phyloP scores from a whole-genome alignment of 129 eudicot genomes.

The Oenanthe sinensis region DNA sequence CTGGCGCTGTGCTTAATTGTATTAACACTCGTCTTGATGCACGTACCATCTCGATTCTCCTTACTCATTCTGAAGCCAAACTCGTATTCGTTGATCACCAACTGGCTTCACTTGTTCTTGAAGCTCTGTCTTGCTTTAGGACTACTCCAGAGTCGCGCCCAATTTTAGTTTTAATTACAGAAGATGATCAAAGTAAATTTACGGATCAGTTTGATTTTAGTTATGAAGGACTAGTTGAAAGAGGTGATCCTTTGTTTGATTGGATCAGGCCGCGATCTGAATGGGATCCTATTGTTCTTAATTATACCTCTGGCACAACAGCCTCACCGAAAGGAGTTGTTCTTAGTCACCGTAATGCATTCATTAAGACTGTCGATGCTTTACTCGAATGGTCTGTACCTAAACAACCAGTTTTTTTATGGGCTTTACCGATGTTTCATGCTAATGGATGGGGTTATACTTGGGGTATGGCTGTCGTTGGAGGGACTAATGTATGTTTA shows the following conservation, averaged over 20 bases:
- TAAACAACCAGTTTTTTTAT: constrained; percentile 40
- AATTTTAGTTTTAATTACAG: constrained; percentile 22
- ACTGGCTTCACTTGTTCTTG: not conserved
- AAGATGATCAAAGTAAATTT: not conserved
- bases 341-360: constrained; percentile 50
- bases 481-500: constrained; percentile 53
- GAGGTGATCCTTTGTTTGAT: constrained; percentile 34
- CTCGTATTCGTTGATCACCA: constrained; percentile 23
- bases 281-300: constrained; percentile 47
- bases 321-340: constrained; percentile 56
- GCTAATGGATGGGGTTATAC: constrained; percentile 67
- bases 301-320: constrained; percentile 58
- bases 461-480: constrained; percentile 78
- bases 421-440: constrained; percentile 83
- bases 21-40: constrained; percentile 37
- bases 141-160: not conserved
- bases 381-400: constrained; percentile 52
- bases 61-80: constrained; percentile 23
- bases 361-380: constrained; percentile 31
- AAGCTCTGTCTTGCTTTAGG: not conserved
- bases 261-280: constrained; percentile 49
- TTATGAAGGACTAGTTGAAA: constrained; percentile 33
- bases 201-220: constrained; percentile 12
- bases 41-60: constrained; percentile 20
- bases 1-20: constrained; percentile 11